Base-by-base conservation (phyloP, 768 basidiomycete species). In the Boletus barrowsii region DNA sequence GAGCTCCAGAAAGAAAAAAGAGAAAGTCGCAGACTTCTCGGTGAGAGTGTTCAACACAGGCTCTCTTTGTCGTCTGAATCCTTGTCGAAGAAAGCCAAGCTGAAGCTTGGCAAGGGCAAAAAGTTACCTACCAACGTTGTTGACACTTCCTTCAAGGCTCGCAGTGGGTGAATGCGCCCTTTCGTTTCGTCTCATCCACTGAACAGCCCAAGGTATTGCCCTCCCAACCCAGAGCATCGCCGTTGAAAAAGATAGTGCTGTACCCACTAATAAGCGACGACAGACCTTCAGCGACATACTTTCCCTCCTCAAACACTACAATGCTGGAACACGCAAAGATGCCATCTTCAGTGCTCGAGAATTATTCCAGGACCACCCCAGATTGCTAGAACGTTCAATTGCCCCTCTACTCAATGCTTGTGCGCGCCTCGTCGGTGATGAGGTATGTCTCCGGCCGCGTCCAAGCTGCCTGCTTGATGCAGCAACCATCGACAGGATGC, bases 41-140 rank as follows among this genome's bases (percentile, higher is more conserved):
- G 93, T 90, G 68, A 75, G 66, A 30, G 7, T 11, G 10, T 6
- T 42, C 29, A 3, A 29, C 10, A 18, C 43, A 15, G 33, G n/a
- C 40, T 14, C 44, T 22, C 33, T 47, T 41, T 10, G n/a, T 42
- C 41, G 39, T 54, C 53, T 54, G 11, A 48, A 37, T 53, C 24
- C 15, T 22, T 26, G 39, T 53, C 29, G 24, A 70, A 98, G 93
- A 98, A 94, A 92, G 85, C 92, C 24, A 98, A 90, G 71, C 79
- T 97, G 36, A 99, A 97, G 72, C 88, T 99, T 47, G 96, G 96
- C 35, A 99, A 96, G 69, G 93, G 91, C 42, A 98, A 95, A 71
- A 83, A 88, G 62, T 68, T 76, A 10, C 78, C 93, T 10, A 79
- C 74, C 43, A 98, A 98, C 79, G 90, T 83, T 6, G 83, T 98